These are phyloP conservation scores for Pseudogymnoascus sp. DNA, from an alignment of 2,329 filamentous ascomycete species.

Conservation along the genomic window DNA sequence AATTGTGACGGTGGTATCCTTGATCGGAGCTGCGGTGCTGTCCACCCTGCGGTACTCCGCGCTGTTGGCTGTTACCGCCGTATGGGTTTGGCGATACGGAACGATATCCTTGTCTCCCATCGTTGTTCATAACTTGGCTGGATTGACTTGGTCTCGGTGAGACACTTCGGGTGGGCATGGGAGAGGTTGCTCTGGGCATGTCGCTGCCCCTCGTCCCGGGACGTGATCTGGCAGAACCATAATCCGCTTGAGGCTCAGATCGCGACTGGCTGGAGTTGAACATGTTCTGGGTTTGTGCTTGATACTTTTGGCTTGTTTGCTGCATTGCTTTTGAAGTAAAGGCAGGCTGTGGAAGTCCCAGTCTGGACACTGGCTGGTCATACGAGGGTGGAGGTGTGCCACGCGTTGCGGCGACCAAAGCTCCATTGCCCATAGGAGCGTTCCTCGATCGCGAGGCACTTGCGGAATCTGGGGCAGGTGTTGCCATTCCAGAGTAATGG, in stretches of 20 bases:
- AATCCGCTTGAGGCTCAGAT: conserved; percentile 25
- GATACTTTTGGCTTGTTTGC: conserved; percentile 83
- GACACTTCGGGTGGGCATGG: conserved; percentile 56
- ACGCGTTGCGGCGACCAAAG: conserved; percentile 51
- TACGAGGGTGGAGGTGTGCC: conserved; percentile 85
- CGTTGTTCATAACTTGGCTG: conserved; percentile 35
- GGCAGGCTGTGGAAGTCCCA: conserved; percentile 84
- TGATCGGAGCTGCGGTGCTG: conserved; percentile 43
- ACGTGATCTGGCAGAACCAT: conserved; percentile 40
- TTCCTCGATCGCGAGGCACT: conserved; percentile 39
- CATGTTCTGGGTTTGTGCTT: conserved; percentile 73
- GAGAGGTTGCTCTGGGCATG: conserved; percentile 56
- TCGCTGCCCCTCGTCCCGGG: conserved; percentile 54
- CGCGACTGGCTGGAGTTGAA: conserved; percentile 41
- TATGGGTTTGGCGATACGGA: conserved; percentile 61
- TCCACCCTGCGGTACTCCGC: conserved; percentile 31
- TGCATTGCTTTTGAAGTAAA: conserved; percentile 95
- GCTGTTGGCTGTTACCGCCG: conserved; percentile 27
- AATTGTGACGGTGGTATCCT: conserved; percentile 45
- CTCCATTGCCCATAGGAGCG: conserved; percentile 32
- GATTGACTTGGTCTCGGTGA: conserved; percentile 50
- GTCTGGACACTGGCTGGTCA: conserved; percentile 63
- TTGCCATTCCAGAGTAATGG: conserved; percentile 86
- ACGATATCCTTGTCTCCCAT: conserved; percentile 38
- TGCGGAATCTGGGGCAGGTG: conserved; percentile 55